Conservation (phyloP, 2,329 filamentous ascomycete species). For the Claviceps maximensis region DNA sequence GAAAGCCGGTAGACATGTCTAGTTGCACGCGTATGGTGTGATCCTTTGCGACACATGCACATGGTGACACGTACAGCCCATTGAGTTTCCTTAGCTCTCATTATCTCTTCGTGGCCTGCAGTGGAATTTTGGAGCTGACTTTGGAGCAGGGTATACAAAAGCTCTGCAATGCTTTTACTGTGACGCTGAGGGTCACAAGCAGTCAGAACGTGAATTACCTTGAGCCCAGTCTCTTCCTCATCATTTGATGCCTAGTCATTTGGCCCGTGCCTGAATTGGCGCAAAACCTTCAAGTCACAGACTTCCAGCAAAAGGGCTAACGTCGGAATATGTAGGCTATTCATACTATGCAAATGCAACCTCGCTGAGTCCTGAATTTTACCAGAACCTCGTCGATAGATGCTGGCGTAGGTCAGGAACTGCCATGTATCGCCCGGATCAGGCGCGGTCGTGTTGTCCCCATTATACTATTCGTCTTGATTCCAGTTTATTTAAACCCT, state of each 20-base stretch:
- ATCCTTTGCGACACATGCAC: background rate
- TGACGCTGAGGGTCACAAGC: conserved; percentile 31
- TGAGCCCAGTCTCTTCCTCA: background rate
- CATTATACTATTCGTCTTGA: conserved; percentile 76
- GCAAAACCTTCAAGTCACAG: background rate
- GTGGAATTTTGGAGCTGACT: conserved; percentile 2
- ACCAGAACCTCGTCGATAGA: conserved; percentile 59
- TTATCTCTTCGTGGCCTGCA: conserved; percentile 1
- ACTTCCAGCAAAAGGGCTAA: conserved; percentile 15
- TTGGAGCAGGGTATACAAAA: conserved; percentile 34
- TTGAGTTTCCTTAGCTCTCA: background rate
- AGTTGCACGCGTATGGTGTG: background rate
- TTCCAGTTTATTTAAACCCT: conserved; percentile 48
- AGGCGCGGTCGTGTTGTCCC: conserved; percentile 72
- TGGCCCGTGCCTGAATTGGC: background rate
- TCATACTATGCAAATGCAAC: conserved; percentile 57
- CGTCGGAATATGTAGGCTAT: conserved; percentile 37
- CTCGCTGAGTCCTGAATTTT: conserved; percentile 50
- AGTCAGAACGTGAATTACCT: conserved; percentile 31
- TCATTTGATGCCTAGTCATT: background rate
- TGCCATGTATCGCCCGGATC: conserved; percentile 66
- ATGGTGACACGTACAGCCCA: background rate
- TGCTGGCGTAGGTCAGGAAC: conserved; percentile 65
- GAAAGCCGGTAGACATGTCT: background rate
- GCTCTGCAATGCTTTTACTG: conserved; percentile 42